Evolutionary conservation across 2,329 filamentous ascomycete genomes (phyloP), one percentile per base, ranked within the genome.

Genomic region (Exophiala sp.): DNA sequence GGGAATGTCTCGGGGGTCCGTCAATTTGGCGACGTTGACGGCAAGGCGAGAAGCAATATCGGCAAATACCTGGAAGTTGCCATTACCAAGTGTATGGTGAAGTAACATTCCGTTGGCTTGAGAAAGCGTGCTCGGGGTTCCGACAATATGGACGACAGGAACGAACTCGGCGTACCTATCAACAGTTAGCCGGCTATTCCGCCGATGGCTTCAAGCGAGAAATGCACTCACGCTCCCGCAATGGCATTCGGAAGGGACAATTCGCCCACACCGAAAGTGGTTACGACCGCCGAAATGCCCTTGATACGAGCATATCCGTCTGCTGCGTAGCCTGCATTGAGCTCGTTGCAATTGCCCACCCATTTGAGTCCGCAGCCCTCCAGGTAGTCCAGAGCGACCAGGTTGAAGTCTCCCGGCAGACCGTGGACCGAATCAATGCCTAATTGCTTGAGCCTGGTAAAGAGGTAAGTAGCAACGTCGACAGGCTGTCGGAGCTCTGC

Each of bases 291-390:
- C 10, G 54, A 57, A 9, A 57, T 57, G 10, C 54, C 58, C 21
- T 58, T 60, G 53, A 87, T 76, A 55, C 85, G 78, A 51, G 84
- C 85, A 64, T 89, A 89, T n/a, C 85, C 86, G 69, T 89, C 86
- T 14, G 86, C 83, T 22, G 86, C 85, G 61, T 89, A 89, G 14
- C 82, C 83, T 45, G 76, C 77, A 64, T 80, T 80, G 49, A 82
- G 70, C 64, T 82, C 79, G 63, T 82, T 82, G 64, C 72, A 75
- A 61, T 80, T 82, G 57, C 79, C 79, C 3, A 80, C 75, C 79
- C 79, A 82, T 42, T 72, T 65, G 30, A 82, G 65, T 9, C 72
- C 77, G 43, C 66, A 68, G 48, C 75, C 74, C 18, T 73, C 68
- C 14, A 82, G 63, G 59, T 80, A 80, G 63, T 82, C 79, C 46